Percentiles rank a stretch among this genome's conserved stretches.
Conservation (phyloP, 768 basidiomycete genomes). For the Leccinum disarticulatum region DNA sequence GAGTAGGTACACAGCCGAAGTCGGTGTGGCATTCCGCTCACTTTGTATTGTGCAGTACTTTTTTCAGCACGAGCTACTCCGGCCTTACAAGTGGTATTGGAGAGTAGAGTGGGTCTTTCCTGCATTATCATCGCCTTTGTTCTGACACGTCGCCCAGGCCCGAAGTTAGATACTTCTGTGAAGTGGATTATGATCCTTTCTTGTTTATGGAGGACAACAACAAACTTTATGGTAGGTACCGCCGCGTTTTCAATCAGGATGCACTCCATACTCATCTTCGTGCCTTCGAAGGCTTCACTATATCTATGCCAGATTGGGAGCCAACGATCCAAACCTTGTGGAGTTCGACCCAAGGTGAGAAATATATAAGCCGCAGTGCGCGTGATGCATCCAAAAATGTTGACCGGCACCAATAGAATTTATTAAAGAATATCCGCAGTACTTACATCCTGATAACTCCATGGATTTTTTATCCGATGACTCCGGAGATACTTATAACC, state of each 20-base stretch:
- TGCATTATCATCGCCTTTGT: background rate
- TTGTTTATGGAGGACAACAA: conserved; percentile 53
- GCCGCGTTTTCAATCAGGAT: background rate
- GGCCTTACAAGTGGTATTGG: conserved; percentile 61
- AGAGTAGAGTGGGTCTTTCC: conserved; percentile 47
- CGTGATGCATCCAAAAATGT: conserved; percentile 20
- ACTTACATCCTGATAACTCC: conserved; percentile 56
- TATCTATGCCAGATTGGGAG: conserved; percentile 63
- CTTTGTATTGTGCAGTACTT: conserved; percentile 43
- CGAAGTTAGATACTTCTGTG: conserved; percentile 54
- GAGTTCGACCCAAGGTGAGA: conserved; percentile 52
- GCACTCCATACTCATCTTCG: background rate
- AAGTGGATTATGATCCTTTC: conserved; percentile 51
- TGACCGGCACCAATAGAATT: conserved; percentile 51
- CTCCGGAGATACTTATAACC: conserved; percentile 60
- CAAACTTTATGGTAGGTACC: conserved; percentile 47
- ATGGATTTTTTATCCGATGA: conserved; percentile 68
- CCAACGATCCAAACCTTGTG: conserved; percentile 66
- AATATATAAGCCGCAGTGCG: conserved; percentile 25
- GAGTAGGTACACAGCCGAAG: conserved; percentile 37
- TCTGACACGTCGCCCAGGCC: conserved; percentile 34
- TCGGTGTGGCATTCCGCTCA: conserved; percentile 3
- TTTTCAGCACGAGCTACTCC: conserved; percentile 53
- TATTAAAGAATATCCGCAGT: conserved; percentile 50
- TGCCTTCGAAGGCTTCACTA: conserved; percentile 49